Evolutionary conservation across 352 stramenopile genomes (phyloP).

Genomic region (Phytophthora syringae): DNA sequence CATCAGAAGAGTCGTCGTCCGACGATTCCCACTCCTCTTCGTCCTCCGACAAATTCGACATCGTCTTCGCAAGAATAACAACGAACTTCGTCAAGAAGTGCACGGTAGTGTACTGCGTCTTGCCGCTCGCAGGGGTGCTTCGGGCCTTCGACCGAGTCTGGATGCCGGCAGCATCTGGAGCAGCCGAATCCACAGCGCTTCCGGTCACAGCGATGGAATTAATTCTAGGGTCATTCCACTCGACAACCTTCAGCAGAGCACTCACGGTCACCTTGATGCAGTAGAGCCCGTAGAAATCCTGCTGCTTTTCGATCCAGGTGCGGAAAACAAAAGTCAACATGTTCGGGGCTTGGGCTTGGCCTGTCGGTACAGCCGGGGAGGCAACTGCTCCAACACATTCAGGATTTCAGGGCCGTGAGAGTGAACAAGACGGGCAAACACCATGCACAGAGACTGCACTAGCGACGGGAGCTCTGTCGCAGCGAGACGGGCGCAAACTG

Average conservation of each 20-base stretch:
- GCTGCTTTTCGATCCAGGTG: constrained; percentile 86
- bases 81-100: constrained; percentile 85
- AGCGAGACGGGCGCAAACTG: constrained; percentile 71
- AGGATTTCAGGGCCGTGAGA: constrained; percentile 73
- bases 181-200: constrained; percentile 44
- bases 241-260: constrained; percentile 71
- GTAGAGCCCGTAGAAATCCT: constrained; percentile 85
- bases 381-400: constrained; percentile 75
- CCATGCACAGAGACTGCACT: constrained; percentile 82
- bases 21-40: constrained; percentile 83
- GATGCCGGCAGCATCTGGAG: constrained; percentile 22
- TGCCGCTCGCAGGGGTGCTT: constrained; percentile 28
- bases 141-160: constrained; percentile 69
- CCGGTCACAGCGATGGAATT: constrained; percentile 69
- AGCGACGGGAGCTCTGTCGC: constrained; percentile 74
- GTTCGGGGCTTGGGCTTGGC: constrained; percentile 40
- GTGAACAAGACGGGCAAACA: constrained; percentile 83
- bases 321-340: constrained; percentile 83
- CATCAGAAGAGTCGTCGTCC: constrained; percentile 73
- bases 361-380: constrained; percentile 36
- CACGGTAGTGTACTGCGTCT: constrained; percentile 63
- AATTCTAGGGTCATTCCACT: constrained; percentile 80
- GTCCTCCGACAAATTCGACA: constrained; percentile 72
- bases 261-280: constrained; percentile 87
- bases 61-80: constrained; percentile 74